Conservation (phyloP, 805 yeast species). For the Wickerhamiella allomyrinae region DNA sequence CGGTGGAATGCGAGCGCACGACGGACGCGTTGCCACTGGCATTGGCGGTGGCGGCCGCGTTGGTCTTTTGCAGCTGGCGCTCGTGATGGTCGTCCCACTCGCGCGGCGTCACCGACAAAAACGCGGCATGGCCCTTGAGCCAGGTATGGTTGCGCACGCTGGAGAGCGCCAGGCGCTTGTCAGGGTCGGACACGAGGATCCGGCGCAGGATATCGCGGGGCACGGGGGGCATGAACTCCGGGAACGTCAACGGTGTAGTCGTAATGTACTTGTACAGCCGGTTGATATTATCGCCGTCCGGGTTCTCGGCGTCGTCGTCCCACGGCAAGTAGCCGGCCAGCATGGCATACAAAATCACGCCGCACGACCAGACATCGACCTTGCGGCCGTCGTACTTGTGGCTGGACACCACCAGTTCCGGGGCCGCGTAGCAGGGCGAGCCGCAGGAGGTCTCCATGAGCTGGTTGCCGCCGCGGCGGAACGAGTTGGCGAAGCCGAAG, state of each 20-base stretch:
- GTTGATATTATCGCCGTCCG: constrained; percentile 89
- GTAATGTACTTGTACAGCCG: constrained; percentile 85
- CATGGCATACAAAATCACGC: constrained; percentile 92
- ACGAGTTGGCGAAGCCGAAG: constrained; percentile 91
- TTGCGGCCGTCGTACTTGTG: constrained; percentile 82
- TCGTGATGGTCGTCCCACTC: constrained; percentile 62
- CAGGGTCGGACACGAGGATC: constrained; percentile 72
- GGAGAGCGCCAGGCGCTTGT: constrained; percentile 49
- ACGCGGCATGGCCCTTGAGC: constrained; percentile 72
- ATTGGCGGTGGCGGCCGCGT: constrained; percentile 1
- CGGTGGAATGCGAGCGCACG: constrained; percentile 3
- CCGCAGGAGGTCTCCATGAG: constrained; percentile 93
- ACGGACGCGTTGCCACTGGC: background rate
- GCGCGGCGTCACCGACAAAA: constrained; percentile 67
- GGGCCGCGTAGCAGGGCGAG: constrained; percentile 97
- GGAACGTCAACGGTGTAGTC: constrained; percentile 81
- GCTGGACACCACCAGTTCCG: constrained; percentile 81
- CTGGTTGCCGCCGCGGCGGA: constrained; percentile 33
- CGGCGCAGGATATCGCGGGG: constrained; percentile 82
- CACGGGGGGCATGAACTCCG: constrained; percentile 79
- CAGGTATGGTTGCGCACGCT: constrained; percentile 74
- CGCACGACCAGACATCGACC: constrained; percentile 95
- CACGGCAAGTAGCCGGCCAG: constrained; percentile 92
- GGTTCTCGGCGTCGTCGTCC: constrained; percentile 94
- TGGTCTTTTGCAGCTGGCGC: background rate